A percentile compares a stretch with the other conserved stretches of the same genome.
phyloP scores from a whole-genome alignment of 306 rosid genomes.

The Quercus mongolica region DNA sequence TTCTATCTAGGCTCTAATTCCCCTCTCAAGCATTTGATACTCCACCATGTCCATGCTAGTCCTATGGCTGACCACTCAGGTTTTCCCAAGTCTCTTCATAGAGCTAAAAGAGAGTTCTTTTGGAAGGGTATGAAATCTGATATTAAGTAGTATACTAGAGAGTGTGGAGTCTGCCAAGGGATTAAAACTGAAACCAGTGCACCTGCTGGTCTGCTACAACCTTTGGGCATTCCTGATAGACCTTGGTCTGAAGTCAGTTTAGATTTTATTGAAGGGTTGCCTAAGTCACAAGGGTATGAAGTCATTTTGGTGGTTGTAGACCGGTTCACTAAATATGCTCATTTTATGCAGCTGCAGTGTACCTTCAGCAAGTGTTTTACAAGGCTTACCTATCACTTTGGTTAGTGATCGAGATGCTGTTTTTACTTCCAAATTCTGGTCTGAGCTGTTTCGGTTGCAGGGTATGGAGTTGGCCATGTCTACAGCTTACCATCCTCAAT shows the following conservation, averaged over 20 bases:
- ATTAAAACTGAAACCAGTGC: neutral
- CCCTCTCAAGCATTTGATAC: too few relatives aligned
- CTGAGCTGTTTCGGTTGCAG: neutral
- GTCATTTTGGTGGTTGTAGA: neutral
- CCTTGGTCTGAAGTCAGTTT: neutral
- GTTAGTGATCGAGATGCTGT: neutral
- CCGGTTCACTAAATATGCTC: neutral
- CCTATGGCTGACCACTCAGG: too few relatives aligned
- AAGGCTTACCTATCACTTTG: neutral
- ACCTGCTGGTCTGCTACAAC: neutral
- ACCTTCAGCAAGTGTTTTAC: neutral
- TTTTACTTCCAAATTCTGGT: neutral
- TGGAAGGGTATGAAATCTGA: neutral
- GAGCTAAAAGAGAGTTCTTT: too few relatives aligned
- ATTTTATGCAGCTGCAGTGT: neutral
- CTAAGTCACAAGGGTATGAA: neutral
- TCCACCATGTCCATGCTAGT: too few relatives aligned
- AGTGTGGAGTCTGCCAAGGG: neutral
- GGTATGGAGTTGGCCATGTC: neutral
- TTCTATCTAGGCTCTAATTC: too few relatives aligned
- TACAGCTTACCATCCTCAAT: neutral
- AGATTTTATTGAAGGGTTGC: neutral
- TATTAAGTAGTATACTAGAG: neutral
- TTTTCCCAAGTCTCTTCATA: too few relatives aligned
- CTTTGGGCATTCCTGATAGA: neutral